A percentile compares a stretch with the other conserved stretches of the same genome.
Evolutionary conservation across 78 protist species (phyloP).

Genomic region (Dictyostelium intermedium): DNA sequence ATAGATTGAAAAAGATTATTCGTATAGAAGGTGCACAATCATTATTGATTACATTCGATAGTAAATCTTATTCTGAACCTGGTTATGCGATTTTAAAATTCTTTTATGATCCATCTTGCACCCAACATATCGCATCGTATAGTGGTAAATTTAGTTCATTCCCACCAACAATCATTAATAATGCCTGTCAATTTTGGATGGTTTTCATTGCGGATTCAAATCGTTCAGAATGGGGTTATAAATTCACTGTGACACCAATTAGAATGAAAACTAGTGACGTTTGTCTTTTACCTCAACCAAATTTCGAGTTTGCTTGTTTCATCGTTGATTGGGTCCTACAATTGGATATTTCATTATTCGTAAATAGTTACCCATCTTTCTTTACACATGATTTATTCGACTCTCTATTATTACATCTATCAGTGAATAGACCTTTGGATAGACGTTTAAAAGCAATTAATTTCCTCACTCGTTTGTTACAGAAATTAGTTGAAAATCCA

Average conservation of each 20-base stretch:
- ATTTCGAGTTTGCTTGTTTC: constrained; percentile 67
- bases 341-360: constrained; percentile 9
- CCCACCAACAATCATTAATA: constrained; percentile 9
- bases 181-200: constrained; percentile 48
- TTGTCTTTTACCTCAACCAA: constrained; percentile 34
- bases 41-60: constrained; percentile 35
- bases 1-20: constrained; percentile 35
- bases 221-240: constrained; percentile 66
- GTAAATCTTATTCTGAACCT: constrained; percentile 3
- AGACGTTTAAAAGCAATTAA: constrained; percentile 52
- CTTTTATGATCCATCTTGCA: constrained; percentile 59
- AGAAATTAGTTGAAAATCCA: background rate
- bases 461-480: constrained; percentile 19
- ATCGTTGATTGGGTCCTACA: constrained; percentile 52
- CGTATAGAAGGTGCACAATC: constrained; percentile 62
- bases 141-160: constrained; percentile 46
- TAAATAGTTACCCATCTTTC: constrained; percentile 4
- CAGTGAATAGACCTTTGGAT: constrained; percentile 20
- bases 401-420: background rate
- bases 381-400: constrained; percentile 33
- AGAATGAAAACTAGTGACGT: constrained; percentile 22
- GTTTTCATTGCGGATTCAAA: constrained; percentile 15
- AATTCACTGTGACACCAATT: constrained; percentile 61
- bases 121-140: constrained; percentile 22
- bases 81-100: constrained; percentile 35